Base-by-base conservation (phyloP, 192 early-diverging fungal genomes). In the Coemansia sp. region DNA sequence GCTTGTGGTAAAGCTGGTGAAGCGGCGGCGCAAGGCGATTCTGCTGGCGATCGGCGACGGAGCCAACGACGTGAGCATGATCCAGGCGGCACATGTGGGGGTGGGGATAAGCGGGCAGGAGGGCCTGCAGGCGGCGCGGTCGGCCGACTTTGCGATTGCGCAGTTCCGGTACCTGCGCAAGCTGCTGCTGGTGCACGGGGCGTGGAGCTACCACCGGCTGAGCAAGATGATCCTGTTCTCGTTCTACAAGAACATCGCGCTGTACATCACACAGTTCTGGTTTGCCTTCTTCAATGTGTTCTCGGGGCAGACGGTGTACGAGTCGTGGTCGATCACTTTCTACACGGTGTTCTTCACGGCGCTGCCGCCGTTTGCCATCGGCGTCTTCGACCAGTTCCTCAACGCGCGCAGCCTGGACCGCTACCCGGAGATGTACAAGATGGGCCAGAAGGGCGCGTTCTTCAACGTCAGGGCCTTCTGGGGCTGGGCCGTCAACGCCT, bases 251-350 rank as follows among this genome's bases (percentile, higher is more conserved):
- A 99, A 99, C 78, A 96, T 99, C 63, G 92, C 95, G 34, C 85
- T 99, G 67, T 99, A 98, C 84, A 85, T 96, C 72, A 99, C 96
- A 49, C 97, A 99, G 85, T 92, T 99, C 68, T 99, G 97, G 97
- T 92, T 83, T 80, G 89, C 96, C 4, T 87, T 93, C 68, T 94
- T 94, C 82, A 97, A 96, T 71, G 92, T 93, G 7, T 98, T 97
- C 73, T 96, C 96, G 33, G 97, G 97, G 11, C 89, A 96, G 85
- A 98, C 96, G 18, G 78, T 99, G 7, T 99, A 97, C 78, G 97
- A 99, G 79, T 95, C 96, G 63, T 99, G 97, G 97, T 96, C 95
- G 0, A 91, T 94, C 66, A 92, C 95, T 0, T 88, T 92, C 55
- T 99, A 95, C 79, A 99, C 95, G 67, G 92, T 99, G 30, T 89